Base-by-base conservation (phyloP, 345 rosid species). In the Populus tremula region DNA sequence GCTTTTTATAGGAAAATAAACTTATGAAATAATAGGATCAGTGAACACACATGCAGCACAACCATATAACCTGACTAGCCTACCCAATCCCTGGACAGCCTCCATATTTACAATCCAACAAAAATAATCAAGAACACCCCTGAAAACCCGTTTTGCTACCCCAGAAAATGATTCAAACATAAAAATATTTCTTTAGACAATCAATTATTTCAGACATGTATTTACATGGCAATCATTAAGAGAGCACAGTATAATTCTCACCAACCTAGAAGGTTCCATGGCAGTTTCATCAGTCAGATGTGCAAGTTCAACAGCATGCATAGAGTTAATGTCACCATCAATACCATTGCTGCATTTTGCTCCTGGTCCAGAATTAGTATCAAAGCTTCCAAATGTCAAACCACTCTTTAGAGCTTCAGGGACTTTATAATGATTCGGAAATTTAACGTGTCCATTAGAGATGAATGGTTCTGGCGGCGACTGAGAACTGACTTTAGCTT, bases 301-400 rank as follows among this genome's bases (percentile, higher is more conserved):
- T 66, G 87, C 78, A 16, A 84, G 78, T 61, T 87, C 96, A 78
- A 72, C 61, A 76, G 71, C 77, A 75, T 36, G 20, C 25, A 72
- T 73, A 49, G 92, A 76, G 71, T 85, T 85, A 41, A 76, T 71
- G 27, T 84, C 92, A 47, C 74, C 82, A 63, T 45, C 67, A 61
- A 78, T 76, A 63, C 62, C 82, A 76, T 82, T 79, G 72, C 49
- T 35, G 33, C 50, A 50, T 56, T 85, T 88, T 38, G 80, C 73
- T 74, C 72, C 85, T 67, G 62, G 39, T 47, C 79, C 88, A 79
- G 88, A 78, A 81, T 67, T 79, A 77, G 88, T 73, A 82, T 82
- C 93, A 77, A 94, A 91, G 84, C 96, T 94, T 84, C 98, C 98
- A 88, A 94, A 94, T 72, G 89, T 88, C 79, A 93, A 84, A 41